Base-by-base conservation (phyloP, 2,329 filamentous ascomycete species). In the Claviceps paspali region DNA sequence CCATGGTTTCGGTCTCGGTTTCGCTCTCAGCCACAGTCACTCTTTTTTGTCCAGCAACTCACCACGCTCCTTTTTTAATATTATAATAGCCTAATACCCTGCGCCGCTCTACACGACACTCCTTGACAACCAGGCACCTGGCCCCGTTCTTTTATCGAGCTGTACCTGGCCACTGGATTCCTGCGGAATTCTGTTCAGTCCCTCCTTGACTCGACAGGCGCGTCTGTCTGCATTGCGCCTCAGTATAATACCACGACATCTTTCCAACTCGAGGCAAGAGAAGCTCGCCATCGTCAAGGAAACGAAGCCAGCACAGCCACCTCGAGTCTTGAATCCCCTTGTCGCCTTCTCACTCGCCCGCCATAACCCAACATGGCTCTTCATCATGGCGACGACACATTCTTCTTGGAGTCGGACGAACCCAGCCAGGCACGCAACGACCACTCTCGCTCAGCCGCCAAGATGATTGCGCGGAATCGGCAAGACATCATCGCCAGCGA, bases 401-500 rank as follows among this genome's bases (percentile, higher is more conserved):
- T 68, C 56, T 74, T 72, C 50, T 63, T 72, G 49, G 70, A 74
- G 46, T 62, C 62, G 31, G 68, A 74, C 44, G 68, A 72, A 48
- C 57, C 62, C 44, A 56, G 52, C 42, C 55, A 60, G 29, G 48
- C 59, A n/a, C 74, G 76, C 45, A 71, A 83, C 47, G 78, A 77
- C 45, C 67, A 77, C 45, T 67, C 78, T 42, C 76, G 80, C 53
- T 82, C 91, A 51, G 78, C 83, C 43, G 75, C 79, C 48, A 84
- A 80, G 60, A 73, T 84, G 53, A 65, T 91, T 49, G 80, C 82
- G 42, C 77, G 82, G 53, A 77, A 88, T 62, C 77, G 79, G 51
- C 88, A 95, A 61, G 83, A 88, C 54, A 79, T 81, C 47, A 81
- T 96, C 49, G 86, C 81, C 43, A 82, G 86, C 54, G 84, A 96